Evolutionary conservation across 2,329 filamentous ascomycete genomes (phyloP), one percentile per base, ranked within the genome.

Genomic region (Dactylonectria macrodidyma): DNA sequence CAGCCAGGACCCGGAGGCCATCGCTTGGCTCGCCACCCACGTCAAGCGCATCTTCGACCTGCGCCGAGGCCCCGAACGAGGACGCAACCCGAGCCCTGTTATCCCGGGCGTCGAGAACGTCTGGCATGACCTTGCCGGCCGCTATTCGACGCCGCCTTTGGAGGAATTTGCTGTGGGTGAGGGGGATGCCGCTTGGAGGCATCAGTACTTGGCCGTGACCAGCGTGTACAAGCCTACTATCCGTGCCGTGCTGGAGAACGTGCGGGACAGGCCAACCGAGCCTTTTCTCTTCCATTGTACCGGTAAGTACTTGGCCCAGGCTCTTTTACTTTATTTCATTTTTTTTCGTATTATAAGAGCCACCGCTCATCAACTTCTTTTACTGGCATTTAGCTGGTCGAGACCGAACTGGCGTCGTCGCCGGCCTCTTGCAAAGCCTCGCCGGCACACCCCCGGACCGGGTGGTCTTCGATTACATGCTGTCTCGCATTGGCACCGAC

Each of bases 261-360:
- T 88, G 10, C 78, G 84, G 57, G 86, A 88, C 67, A 77, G 79
- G 11, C 82, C 83, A 8, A 65, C 73, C 1, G 81, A 86, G 73
- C 80, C 82, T 16, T 82, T 88, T 66, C 68, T 89, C 55, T 84
- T 89, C 47, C 87, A 89, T 74, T 89, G 87, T 74, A 87, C 84
- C 9, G 87, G 86, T 87, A 71, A 71, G 82, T 77, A 24, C 26
- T 16, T 9, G 16, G n/a, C 9, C 56, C 1, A 19, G 19, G 19
- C 19, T 19, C 19, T 19, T 19, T 19, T 19, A 19, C 19, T 19
- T 19, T 19, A 19, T 19, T 5, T 7, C 26, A 44, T 33, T 24
- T 24, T 1, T n/a, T 16, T 38, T 33, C 16, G 1, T n/a, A 36
- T 16, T 38, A 19, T 16, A 36, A 26, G 6, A 8, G 22, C 22